phyloP scores from a whole-genome alignment of 2,329 filamentous ascomycete species.

The Xylariaceae sp. region DNA sequence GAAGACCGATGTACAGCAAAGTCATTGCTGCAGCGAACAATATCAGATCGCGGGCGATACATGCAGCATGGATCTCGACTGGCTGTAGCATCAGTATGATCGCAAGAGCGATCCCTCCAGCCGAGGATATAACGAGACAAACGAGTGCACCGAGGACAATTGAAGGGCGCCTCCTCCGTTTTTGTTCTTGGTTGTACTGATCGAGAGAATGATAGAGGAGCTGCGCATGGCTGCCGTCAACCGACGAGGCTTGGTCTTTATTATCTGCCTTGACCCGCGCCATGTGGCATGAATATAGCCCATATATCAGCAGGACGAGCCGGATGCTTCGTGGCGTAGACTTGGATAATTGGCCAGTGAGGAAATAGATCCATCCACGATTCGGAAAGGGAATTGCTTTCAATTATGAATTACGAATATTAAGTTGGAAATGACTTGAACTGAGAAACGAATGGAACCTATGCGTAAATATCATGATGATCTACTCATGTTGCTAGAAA shows the following conservation, averaged over 20 bases:
- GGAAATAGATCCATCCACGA: not conserved
- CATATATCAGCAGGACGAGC: conserved; percentile 17
- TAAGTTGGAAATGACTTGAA: not conserved
- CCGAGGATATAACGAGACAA: conserved; percentile 35
- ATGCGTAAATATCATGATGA: conserved; percentile 10
- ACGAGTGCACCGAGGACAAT: conserved; percentile 35
- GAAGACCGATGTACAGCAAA: conserved; percentile 35
- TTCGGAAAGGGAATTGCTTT: not conserved
- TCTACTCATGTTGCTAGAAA: conserved; percentile 20
- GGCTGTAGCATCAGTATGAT: conserved; percentile 32
- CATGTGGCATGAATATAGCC: conserved; percentile 9
- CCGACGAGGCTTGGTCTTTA: conserved; percentile 18
- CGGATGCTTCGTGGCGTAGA: conserved; percentile 8
- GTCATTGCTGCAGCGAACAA: conserved; percentile 34
- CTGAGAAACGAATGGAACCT: conserved; percentile 12
- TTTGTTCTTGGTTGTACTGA: conserved; percentile 27
- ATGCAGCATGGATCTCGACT: conserved; percentile 25
- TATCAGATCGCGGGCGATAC: conserved; percentile 37
- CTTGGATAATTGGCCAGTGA: not conserved
- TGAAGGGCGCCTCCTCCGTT: conserved; percentile 26
- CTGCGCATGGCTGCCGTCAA: conserved; percentile 22
- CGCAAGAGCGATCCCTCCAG: conserved; percentile 33
- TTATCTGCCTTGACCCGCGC: conserved; percentile 12
- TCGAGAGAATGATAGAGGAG: conserved; percentile 31
- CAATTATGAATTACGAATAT: conserved; percentile 5